A percentile compares a stretch with the other conserved stretches of the same genome.
Evolutionary conservation across 192 early-diverging fungal genomes (phyloP).

Genomic region (Coemansia sp.): DNA sequence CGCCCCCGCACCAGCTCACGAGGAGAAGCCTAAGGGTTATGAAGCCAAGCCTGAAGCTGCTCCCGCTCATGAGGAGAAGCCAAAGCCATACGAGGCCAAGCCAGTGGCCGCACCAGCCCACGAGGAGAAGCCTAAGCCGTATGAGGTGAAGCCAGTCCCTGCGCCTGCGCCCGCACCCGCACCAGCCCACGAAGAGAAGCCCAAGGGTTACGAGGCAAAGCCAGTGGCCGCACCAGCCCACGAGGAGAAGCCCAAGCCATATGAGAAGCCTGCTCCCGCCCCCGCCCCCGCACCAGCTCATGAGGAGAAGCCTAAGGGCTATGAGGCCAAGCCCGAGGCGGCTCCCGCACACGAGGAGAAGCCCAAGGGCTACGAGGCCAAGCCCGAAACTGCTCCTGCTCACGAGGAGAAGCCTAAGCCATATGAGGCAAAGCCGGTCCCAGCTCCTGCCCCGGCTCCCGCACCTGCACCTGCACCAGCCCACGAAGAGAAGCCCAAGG

Average conservation of each 20-base stretch:
- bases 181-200: neutral
- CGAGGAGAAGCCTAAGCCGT: neutral
- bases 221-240: neutral
- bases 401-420: neutral
- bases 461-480: too few species aligned
- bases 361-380: neutral
- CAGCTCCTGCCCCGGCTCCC: too few species aligned
- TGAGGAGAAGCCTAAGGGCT: neutral
- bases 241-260: neutral
- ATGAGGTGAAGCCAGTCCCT: neutral
- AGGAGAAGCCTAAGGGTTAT: neutral
- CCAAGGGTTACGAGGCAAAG: neutral
- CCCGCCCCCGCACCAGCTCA: neutral
- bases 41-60: neutral
- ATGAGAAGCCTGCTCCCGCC: neutral
- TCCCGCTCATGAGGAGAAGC: neutral
- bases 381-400: neutral
- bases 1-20: neutral
- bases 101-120: neutral
- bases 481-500: neutral
- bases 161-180: neutral
- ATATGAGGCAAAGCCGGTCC: neutral
- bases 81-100: neutral
- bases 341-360: constrained; percentile 2
- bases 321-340: neutral